Evolutionary conservation across 352 stramenopile species (phyloP).

Genomic region (Pythium aristosporum): DNA sequence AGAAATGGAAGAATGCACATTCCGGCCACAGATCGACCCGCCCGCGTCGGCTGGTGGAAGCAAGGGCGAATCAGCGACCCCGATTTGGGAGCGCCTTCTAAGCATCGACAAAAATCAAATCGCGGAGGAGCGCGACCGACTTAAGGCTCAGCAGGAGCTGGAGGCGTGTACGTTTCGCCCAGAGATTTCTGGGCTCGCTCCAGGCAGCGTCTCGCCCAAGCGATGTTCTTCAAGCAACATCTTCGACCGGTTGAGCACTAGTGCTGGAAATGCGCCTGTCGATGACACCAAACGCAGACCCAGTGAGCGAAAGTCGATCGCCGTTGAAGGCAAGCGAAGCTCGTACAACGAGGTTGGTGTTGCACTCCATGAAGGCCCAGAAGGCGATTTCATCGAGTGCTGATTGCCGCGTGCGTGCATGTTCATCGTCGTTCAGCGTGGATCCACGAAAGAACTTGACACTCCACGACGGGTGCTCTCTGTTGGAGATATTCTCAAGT

Average conservation of each 20-base stretch:
- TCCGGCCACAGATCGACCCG: slow-evolving; percentile 63
- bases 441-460: slow-evolving; percentile 1
- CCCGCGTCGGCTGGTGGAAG: slow-evolving; percentile 23
- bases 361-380: slow-evolving; percentile 8
- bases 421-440: slow-evolving; percentile 18
- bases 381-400: slow-evolving; percentile 17
- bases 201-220: slow-evolving; percentile 43
- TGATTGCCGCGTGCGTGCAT: slow-evolving; percentile 20
- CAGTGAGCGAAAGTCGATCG: slow-evolving; percentile 26
- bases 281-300: slow-evolving; percentile 32
- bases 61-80: slow-evolving; percentile 38
- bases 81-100: slow-evolving; percentile 73
- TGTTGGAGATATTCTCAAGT: slow-evolving; percentile 48
- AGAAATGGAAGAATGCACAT: slow-evolving; percentile 80
- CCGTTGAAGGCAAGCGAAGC: slow-evolving; percentile 21
- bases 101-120: slow-evolving; percentile 82
- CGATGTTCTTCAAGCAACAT: slow-evolving; percentile 36
- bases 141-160: slow-evolving; percentile 69
- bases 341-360: slow-evolving; percentile 38
- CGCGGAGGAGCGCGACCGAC: slow-evolving; percentile 72
- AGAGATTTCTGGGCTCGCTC: slow-evolving; percentile 49
- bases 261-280: slow-evolving; percentile 27
- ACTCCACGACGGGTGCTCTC: slow-evolving; percentile 21
- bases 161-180: slow-evolving; percentile 83
- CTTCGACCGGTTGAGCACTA: slow-evolving; percentile 43